Evolutionary conservation across 2,329 filamentous ascomycete genomes (phyloP).

Genomic region (Phyllosticta citribraziliensis): DNA sequence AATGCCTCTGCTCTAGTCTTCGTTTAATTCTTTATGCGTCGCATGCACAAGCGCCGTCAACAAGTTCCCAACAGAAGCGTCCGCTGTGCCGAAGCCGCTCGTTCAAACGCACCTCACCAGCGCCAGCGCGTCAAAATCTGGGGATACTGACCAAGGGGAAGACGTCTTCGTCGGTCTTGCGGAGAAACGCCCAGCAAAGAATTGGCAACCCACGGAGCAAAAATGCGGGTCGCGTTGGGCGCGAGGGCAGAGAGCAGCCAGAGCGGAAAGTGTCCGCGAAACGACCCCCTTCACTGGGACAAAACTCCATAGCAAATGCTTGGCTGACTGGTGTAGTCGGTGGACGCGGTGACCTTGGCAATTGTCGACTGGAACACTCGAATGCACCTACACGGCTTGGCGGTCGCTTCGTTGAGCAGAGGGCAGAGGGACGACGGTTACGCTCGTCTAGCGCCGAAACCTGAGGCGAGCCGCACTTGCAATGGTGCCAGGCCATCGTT

Average conservation of each 20-base stretch:
- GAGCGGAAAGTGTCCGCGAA: neutral
- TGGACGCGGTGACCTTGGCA: neutral
- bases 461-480: neutral
- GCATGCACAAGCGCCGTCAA: too few relatives aligned
- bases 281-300: neutral
- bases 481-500: neutral
- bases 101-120: too few relatives aligned
- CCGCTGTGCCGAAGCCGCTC: too few relatives aligned
- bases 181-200: too few relatives aligned
- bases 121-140: too few relatives aligned
- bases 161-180: too few relatives aligned
- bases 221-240: neutral
- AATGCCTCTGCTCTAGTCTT: too few relatives aligned
- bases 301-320: neutral
- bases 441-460: neutral
- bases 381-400: neutral
- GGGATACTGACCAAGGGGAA: too few relatives aligned
- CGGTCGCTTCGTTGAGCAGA: neutral
- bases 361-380: neutral
- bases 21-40: too few relatives aligned
- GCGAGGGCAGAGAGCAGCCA: neutral
- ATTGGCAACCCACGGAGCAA: neutral
- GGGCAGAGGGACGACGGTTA: neutral
- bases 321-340: neutral
- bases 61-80: too few relatives aligned